Evolutionary conservation across 179 eudicot genomes (phyloP), one percentile per base, ranked within the genome.

Genomic region (Patellifolia procumbens): DNA sequence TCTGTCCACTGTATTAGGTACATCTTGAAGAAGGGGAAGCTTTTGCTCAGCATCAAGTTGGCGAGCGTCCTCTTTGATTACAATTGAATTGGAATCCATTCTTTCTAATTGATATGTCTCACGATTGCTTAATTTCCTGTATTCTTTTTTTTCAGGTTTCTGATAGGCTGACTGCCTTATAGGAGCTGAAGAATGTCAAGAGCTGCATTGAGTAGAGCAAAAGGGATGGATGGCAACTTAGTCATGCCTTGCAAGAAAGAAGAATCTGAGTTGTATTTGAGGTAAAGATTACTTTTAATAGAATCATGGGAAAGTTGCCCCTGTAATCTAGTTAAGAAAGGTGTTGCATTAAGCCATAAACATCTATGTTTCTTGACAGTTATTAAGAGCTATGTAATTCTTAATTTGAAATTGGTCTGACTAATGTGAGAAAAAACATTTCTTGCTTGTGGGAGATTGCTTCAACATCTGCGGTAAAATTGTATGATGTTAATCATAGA

Each of bases 201-300:
- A 68, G 59, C 7, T 70, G 72, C 69, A 29, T 70, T 70, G 76
- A 76, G 78, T 79, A 67, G 75, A 82, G 75, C 74, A 49, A 58
- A 87, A 86, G 87, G 77, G 73, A 79, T 82, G 86, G 73, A 79
- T 81, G 74, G 58, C 70, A 77, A 80, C 39, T 59, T 53, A 39
- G 72, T 76, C 49, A 80, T 86, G 83, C 78, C 92, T 88, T 87
- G 92, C 89, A 88, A 91, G 94, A 74, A 88, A 91, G 74, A 81
- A 76, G 74, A 76, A 80, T 12, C 70, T 70, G 65, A 76, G 59
- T 28, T 83, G 66, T n/a, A 49, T 77, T 80, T 37, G 42, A 74
- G 83, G 81, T 74, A 81, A 83, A 74, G 76, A 76, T 52, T 76
- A 62, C 83, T 76, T 80, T n/a, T 53, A 42, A 68, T 55, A 71